Evolutionary conservation across 345 rosid species (phyloP), one percentile per base, ranked within the genome.

Genomic region (Microcos paniculata): DNA sequence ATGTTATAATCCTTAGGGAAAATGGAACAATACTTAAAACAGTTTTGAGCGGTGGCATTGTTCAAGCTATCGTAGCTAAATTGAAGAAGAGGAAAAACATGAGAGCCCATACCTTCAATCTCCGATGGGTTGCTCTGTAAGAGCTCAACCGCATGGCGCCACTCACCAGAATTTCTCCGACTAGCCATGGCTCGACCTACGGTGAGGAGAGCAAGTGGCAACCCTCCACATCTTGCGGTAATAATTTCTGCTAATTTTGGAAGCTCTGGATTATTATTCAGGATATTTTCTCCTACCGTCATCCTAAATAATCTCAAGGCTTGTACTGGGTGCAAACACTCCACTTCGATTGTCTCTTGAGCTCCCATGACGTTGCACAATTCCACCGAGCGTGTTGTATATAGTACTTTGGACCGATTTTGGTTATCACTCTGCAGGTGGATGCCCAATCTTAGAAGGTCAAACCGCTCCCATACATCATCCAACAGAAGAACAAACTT

Each of bases 181-280:
- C 62, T 6, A 2, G 72, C 62, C 84, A 81, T 81, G 62, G 81
- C 76, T 40, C 64, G 46, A 4, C 77, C 78, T 0, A 70, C n/a
- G 0, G 77, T 77, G 43, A 65, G 24, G 8, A 80, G 65, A 33
- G 80, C 83, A 1, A 80, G 63, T 10, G 83, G 83, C 71, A 80
- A 40, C 12, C 74, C 79, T 13, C 31, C 14, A 19, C 80, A 77
- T 26, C 33, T 67, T 15, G 13, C 0, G 12, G 26, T 43, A 6
- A 52, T n/a, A 52, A n/a, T 52, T 52, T 52, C 57, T 6, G 75
- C 56, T 2, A 24, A 43, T 23, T 48, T 23, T 0, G 83, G 69
- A 0, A 71, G 56, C 6, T 55, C 40, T 46, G 43, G 69, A 57
- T 48, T 28, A 26, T 23, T n/a, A 28, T 53, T 24, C 12, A 31